phyloP scores from a whole-genome alignment of 768 basidiomycete species.

The Tricholoma saponaceum region DNA sequence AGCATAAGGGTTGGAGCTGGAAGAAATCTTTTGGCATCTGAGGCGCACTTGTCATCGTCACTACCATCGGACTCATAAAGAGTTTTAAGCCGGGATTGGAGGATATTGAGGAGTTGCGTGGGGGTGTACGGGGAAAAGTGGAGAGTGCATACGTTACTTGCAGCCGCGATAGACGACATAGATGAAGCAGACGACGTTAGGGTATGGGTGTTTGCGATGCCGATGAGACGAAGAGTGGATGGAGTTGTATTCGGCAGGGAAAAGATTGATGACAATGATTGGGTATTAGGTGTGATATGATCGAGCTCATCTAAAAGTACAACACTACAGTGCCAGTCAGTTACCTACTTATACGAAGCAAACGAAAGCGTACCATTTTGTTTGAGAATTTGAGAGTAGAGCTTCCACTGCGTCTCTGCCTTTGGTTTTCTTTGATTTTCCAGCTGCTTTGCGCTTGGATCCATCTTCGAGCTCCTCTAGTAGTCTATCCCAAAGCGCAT shows the following conservation, averaged over 20 bases:
- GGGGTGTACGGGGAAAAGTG: conserved; percentile 83
- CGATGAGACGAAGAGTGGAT: conserved; percentile 62
- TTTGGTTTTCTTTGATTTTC: conserved; percentile 38
- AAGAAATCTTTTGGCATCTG: conserved; percentile 50
- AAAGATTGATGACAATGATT: conserved; percentile 61
- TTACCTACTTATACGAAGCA: conserved; percentile 2
- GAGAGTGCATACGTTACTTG: conserved; percentile 50
- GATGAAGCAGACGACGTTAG: conserved; percentile 54
- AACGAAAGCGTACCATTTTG: conserved; percentile 45
- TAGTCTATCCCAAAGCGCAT: conserved; percentile 68
- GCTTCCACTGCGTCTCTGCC: conserved; percentile 45
- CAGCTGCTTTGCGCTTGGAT: conserved; percentile 30
- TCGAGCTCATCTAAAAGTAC: conserved; percentile 87
- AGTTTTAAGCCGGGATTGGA: conserved; percentile 57
- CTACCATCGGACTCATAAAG: conserved; percentile 36
- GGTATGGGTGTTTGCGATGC: conserved; percentile 88
- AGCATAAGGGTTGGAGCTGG: conserved; percentile 62
- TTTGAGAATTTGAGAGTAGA: conserved; percentile 36
- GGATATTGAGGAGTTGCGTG: conserved; percentile 63
- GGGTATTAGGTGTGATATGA: conserved; percentile 63
- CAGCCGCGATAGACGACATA: conserved; percentile 29
- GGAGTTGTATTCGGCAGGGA: conserved; percentile 54
- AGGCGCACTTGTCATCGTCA: conserved; percentile 19
- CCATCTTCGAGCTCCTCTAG: conserved; percentile 47
- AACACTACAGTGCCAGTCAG: conserved; percentile 40